A percentile compares a stretch with the other conserved stretches of the same genome.
phyloP scores from a whole-genome alignment of 352 stramenopile genomes.

The Saprolegnia diclina region DNA sequence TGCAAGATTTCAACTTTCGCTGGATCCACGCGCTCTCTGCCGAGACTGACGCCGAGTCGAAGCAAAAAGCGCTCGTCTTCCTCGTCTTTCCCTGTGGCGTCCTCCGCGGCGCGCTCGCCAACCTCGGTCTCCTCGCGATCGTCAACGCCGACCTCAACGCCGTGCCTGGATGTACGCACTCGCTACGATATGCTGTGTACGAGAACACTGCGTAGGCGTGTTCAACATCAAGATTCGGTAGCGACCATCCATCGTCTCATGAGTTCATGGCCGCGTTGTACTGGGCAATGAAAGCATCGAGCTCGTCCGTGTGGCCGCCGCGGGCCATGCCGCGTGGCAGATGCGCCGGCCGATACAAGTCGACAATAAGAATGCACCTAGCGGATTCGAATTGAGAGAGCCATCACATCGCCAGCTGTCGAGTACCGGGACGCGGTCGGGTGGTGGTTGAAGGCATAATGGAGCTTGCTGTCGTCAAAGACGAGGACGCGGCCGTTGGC shows the following conservation, averaged over 20 bases:
- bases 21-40: constrained; percentile 86
- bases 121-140: constrained; percentile 91
- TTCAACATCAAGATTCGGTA: constrained; percentile 85
- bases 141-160: constrained; percentile 92
- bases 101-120: constrained; percentile 91
- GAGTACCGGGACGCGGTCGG: constrained; percentile 44
- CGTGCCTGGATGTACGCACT: constrained; percentile 83
- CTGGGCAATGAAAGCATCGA: constrained; percentile 84
- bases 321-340: constrained; percentile 71
- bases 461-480: constrained; percentile 89
- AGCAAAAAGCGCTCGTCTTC: constrained; percentile 90
- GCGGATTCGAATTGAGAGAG: too few species aligned
- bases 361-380: constrained; percentile 76
- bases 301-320: constrained; percentile 79
- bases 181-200: not conserved
- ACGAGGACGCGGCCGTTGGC: constrained; percentile 75
- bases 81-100: constrained; percentile 94
- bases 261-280: constrained; percentile 34
- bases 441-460: constrained; percentile 83
- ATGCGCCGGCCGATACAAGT: constrained; percentile 78
- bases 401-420: constrained; percentile 20
- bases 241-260: not conserved
- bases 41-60: constrained; percentile 67
- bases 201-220: constrained; percentile 49
- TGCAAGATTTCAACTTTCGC: constrained; percentile 93